A percentile compares a stretch with the other conserved stretches of the same genome.
phyloP scores from a whole-genome alignment of 805 yeast genomes.

The Hanseniaspora osmophila region DNA sequence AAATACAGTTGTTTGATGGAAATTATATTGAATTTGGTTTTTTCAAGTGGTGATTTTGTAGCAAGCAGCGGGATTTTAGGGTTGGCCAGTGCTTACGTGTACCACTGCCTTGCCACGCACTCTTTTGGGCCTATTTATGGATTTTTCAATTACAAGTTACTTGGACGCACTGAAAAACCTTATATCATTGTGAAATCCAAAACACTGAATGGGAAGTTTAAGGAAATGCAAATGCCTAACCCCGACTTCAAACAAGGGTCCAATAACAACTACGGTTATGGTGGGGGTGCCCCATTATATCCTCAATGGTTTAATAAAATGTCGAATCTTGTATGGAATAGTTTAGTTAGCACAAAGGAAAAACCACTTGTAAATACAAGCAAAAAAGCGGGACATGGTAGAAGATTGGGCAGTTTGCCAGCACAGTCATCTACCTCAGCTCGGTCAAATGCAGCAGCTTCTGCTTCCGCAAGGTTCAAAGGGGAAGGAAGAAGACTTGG shows the following conservation, averaged over 20 bases:
- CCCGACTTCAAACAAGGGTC: not conserved
- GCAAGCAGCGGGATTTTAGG: constrained; percentile 35
- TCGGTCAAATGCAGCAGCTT: too few relatives aligned
- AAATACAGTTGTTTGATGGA: constrained; percentile 36
- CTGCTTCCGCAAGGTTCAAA: not conserved
- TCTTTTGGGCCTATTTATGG: constrained; percentile 36
- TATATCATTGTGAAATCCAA: not conserved
- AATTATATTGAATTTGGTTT: constrained; percentile 10
- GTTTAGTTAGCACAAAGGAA: not conserved
- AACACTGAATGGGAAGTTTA: not conserved
- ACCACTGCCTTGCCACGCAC: constrained; percentile 47
- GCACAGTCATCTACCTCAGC: not conserved
- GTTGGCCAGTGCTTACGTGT: constrained; percentile 40
- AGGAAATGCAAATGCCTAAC: not conserved
- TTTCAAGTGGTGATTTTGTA: constrained; percentile 30
- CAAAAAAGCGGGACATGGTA: not conserved
- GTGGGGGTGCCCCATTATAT: constrained; percentile 3
- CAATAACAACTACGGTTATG: constrained; percentile 2
- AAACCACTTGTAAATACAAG: not conserved
- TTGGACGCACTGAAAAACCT: not conserved
- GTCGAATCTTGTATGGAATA: not conserved
- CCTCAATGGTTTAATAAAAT: constrained; percentile 3
- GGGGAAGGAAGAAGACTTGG: constrained; percentile 28
- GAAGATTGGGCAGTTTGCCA: not conserved
- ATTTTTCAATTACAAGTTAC: constrained; percentile 10